A percentile compares a stretch with the other conserved stretches of the same genome.
These are phyloP conservation scores for Cymbopogon citratus DNA, from an alignment of 176 grass and related monocot genomes.

Conservation along the genomic window DNA sequence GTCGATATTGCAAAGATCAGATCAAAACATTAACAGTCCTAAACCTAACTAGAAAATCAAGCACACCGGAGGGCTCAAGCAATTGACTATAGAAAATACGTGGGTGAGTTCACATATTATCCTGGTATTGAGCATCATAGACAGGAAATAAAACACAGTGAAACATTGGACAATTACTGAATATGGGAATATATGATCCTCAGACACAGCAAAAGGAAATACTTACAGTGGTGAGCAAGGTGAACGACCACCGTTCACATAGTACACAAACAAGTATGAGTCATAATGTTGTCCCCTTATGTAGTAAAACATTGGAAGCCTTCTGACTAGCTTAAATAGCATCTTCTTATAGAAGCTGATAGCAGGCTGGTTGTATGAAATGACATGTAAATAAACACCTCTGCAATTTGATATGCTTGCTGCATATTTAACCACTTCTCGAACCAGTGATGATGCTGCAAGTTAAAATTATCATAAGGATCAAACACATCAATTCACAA, in stretches of 20 bases:
- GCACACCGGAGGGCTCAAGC: not conserved
- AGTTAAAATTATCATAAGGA: conserved; percentile 19
- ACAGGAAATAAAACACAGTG: conserved; percentile 3
- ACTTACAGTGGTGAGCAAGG: conserved; percentile 90
- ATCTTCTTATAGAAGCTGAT: conserved; percentile 99
- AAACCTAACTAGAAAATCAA: conserved; percentile 18
- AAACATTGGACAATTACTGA: conserved; percentile 8
- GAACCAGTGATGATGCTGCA: conserved; percentile 86
- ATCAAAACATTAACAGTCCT: not conserved
- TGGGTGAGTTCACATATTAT: not conserved
- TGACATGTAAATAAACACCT: conserved; percentile 97
- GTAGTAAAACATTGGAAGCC: conserved; percentile 85
- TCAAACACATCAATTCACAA: not conserved
- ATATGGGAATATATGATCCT: conserved; percentile 3
- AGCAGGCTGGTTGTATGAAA: conserved; percentile 93
- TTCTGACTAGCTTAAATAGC: conserved; percentile 84
- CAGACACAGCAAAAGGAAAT: conserved; percentile 15
- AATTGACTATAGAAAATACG: not conserved
- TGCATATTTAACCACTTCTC: conserved; percentile 93
- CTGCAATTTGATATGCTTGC: conserved; percentile 79
- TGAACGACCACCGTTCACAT: conserved; percentile 76
- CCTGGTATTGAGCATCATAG: not conserved
- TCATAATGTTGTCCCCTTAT: conserved; percentile 89
- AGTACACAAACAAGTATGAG: conserved; percentile 92
- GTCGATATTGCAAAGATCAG: conserved; percentile 2